These are phyloP conservation scores for Rhizophlyctis rosea DNA, from an alignment of 192 early-diverging fungal genomes.

Conservation along the genomic window DNA sequence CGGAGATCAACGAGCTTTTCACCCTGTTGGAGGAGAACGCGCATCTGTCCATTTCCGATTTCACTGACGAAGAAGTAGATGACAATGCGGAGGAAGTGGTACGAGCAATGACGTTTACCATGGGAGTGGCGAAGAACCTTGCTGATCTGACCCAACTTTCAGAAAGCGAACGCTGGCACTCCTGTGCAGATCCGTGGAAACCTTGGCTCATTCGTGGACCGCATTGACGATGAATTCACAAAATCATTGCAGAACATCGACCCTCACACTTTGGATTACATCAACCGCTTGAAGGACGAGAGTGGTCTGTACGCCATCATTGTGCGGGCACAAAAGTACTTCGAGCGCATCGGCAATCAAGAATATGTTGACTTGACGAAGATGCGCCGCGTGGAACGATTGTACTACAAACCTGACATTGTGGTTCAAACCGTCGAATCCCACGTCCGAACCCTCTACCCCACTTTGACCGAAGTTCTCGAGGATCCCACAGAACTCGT, in stretches of 20 bases:
- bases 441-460: slow-evolving; percentile 49
- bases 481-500: slow-evolving; percentile 61
- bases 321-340: slow-evolving; percentile 84
- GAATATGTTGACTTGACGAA: slow-evolving; percentile 70
- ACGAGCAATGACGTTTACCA: too few species aligned
- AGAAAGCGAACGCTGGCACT: slow-evolving; percentile 49
- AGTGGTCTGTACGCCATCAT: slow-evolving; percentile 81
- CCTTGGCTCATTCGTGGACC: slow-evolving; percentile 82
- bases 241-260: slow-evolving; percentile 94
- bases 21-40: slow-evolving; percentile 72
- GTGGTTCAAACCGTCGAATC: slow-evolving; percentile 76
- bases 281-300: slow-evolving; percentile 91
- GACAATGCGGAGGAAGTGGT: slow-evolving; percentile 47
- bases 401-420: slow-evolving; percentile 96
- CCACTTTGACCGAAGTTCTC: slow-evolving; percentile 26
- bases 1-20: slow-evolving; percentile 76
- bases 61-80: slow-evolving; percentile 60
- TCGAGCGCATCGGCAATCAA: slow-evolving; percentile 55
- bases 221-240: slow-evolving; percentile 96
- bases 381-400: slow-evolving; percentile 87
- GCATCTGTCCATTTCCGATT: slow-evolving; percentile 67
- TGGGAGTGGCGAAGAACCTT: too few species aligned
- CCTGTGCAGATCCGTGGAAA: slow-evolving; percentile 73
- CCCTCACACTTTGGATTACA: slow-evolving; percentile 95
- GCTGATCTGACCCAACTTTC: too few species aligned